Evolutionary conservation across 2,329 filamentous ascomycete genomes (phyloP).

Genomic region (Fusarium bulbicola): DNA sequence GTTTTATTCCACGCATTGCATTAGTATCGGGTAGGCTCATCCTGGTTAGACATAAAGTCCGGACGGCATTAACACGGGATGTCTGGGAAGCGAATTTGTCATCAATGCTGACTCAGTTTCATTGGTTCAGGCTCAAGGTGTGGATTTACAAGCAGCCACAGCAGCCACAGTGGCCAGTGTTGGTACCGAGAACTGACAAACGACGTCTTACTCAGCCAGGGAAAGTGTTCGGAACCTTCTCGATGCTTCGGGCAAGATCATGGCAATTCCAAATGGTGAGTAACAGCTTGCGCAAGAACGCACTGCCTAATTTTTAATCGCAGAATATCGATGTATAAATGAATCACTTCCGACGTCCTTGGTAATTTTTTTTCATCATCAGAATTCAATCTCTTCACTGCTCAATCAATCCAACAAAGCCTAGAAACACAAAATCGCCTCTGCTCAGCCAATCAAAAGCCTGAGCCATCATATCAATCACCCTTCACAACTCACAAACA

Average conservation of each 20-base stretch:
- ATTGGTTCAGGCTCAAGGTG: not conserved
- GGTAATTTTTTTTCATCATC: not conserved
- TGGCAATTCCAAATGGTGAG: not conserved
- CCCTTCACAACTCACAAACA: not conserved
- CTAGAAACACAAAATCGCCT: not conserved
- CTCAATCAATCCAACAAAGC: not conserved
- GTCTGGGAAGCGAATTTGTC: not conserved
- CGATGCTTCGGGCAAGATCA: slow-evolving; percentile 2
- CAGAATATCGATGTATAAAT: not conserved
- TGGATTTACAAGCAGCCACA: not conserved
- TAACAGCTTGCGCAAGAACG: slow-evolving; percentile 8
- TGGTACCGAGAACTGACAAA: not conserved
- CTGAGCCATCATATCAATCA: not conserved
- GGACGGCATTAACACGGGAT: not conserved
- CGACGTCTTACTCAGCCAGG: not conserved
- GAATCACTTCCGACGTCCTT: not conserved
- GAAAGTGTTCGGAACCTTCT: not conserved
- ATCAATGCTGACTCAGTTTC: not conserved
- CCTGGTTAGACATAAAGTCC: accelerated
- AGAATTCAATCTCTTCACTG: not conserved
- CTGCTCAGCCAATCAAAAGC: not conserved
- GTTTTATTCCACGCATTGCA: not conserved
- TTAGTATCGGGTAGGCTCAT: not conserved
- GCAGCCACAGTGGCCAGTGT: slow-evolving; percentile 1
- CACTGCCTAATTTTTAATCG: not conserved